Evolutionary conservation across 2,329 filamentous ascomycete species (phyloP).

Genomic region (Aureobasidium sp.): DNA sequence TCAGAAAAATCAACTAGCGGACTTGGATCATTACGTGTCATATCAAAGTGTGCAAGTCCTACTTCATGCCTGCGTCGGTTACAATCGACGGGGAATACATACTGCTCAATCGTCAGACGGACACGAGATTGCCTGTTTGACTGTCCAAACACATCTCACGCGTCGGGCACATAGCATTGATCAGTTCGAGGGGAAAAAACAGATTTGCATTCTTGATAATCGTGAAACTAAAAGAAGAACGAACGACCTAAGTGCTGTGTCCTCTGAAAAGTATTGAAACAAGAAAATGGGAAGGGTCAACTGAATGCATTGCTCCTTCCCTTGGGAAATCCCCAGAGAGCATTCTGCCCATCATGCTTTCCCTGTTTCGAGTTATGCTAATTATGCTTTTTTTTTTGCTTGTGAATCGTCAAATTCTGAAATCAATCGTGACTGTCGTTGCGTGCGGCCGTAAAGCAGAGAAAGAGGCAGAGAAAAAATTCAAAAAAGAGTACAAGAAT

Average conservation of each 20-base stretch:
- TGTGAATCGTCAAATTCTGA: not conserved
- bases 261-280: not conserved
- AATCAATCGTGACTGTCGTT: slow-evolving; percentile 1
- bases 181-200: not conserved
- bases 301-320: not conserved
- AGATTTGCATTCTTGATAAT: not conserved
- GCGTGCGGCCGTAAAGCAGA: not conserved
- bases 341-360: not conserved
- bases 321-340: not conserved
- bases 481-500: not conserved
- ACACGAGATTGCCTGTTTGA: too few species aligned
- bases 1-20: not conserved
- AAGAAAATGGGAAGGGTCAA: not conserved
- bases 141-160: too few species aligned
- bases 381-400: not conserved
- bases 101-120: too few species aligned
- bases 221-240: not conserved
- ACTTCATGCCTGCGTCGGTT: too few species aligned
- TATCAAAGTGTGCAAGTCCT: too few species aligned
- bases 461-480: not conserved
- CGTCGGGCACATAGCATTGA: not conserved
- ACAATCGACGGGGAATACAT: too few species aligned
- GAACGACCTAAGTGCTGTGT: not conserved
- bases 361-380: not conserved
- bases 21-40: not conserved